Conservation (phyloP, 2,329 filamentous ascomycete genomes). For the Periglandula ipomoeae region DNA sequence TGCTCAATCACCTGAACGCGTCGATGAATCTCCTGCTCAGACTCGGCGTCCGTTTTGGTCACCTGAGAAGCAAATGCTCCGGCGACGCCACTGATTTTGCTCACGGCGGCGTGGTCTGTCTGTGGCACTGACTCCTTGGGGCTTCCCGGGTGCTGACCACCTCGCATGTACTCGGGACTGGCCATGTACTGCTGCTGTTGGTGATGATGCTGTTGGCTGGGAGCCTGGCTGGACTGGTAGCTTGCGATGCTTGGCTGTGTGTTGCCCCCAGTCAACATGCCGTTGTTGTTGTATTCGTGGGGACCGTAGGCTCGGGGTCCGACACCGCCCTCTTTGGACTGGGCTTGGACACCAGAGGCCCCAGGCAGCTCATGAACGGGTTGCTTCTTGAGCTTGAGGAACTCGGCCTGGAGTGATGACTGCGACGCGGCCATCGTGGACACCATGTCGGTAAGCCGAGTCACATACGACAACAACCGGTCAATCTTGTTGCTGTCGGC, state of each 20-base stretch:
- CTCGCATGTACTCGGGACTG: constrained; percentile 28
- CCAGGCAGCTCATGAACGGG: constrained; percentile 33
- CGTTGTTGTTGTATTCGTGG: constrained; percentile 16
- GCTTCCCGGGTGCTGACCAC: constrained; percentile 22
- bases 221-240: constrained; percentile 24
- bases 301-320: constrained; percentile 3
- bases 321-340: background rate
- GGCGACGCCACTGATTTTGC: constrained; percentile 24
- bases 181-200: constrained; percentile 21
- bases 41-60: constrained; percentile 25
- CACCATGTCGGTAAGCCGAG: constrained; percentile 58
- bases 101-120: constrained; percentile 19
- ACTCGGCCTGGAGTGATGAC: constrained; percentile 56
- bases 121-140: constrained; percentile 20
- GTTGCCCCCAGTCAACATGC: constrained; percentile 15
- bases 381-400: constrained; percentile 48
- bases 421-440: constrained; percentile 61
- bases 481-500: constrained; percentile 58
- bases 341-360: constrained; percentile 13
- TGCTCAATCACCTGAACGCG: constrained; percentile 50
- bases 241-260: constrained; percentile 23
- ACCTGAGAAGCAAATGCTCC: constrained; percentile 27
- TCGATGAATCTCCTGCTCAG: constrained; percentile 40
- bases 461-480: constrained; percentile 59
- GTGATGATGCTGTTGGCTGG: constrained; percentile 16